Evolutionary conservation across 768 basidiomycete species (phyloP).

Genomic region (Agrocybe chaxingu): DNA sequence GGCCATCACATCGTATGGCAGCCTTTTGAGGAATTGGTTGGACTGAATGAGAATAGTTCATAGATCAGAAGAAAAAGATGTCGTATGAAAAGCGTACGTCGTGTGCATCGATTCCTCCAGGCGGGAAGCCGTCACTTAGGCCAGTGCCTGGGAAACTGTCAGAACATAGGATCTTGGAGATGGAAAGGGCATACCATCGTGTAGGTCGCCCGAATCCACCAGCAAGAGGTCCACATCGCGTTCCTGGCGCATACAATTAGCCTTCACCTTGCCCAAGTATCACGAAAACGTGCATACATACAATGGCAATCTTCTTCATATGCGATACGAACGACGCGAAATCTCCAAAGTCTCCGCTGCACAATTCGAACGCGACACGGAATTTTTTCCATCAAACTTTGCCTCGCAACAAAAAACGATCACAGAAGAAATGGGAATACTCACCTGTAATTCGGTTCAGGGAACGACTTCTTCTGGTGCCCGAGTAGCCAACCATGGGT

Average conservation of each 20-base stretch:
- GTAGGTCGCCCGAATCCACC: slow-evolving; percentile 78
- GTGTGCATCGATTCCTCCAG: slow-evolving; percentile 69
- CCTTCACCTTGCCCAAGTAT: no score
- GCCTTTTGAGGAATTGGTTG: slow-evolving; percentile 68
- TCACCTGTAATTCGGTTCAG: slow-evolving; percentile 68
- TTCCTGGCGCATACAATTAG: slow-evolving; percentile 27
- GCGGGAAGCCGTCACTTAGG: slow-evolving; percentile 69
- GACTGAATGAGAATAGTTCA: slow-evolving; percentile 34
- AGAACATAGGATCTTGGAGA: background rate
- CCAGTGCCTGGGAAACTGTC: slow-evolving; percentile 55
- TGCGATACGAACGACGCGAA: slow-evolving; percentile 83
- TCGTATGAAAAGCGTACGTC: slow-evolving; percentile 41
- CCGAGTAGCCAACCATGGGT: slow-evolving; percentile 72
- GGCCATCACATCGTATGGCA: slow-evolving; percentile 80
- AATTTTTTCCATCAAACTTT: no score
- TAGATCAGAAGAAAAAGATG: background rate
- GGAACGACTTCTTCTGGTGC: slow-evolving; percentile 70
- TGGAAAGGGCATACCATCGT: slow-evolving; percentile 47
- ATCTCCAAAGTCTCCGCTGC: slow-evolving; percentile 57
- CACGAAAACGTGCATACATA: slow-evolving; percentile 14
- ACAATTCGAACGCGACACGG: background rate
- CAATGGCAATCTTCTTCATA: slow-evolving; percentile 73
- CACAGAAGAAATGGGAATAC: background rate
- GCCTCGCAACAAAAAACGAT: no score
- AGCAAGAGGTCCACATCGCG: slow-evolving; percentile 81